Evolutionary conservation across 768 basidiomycete species (phyloP), one percentile per base, ranked within the genome.

Genomic region (Tephrocybe sp.): DNA sequence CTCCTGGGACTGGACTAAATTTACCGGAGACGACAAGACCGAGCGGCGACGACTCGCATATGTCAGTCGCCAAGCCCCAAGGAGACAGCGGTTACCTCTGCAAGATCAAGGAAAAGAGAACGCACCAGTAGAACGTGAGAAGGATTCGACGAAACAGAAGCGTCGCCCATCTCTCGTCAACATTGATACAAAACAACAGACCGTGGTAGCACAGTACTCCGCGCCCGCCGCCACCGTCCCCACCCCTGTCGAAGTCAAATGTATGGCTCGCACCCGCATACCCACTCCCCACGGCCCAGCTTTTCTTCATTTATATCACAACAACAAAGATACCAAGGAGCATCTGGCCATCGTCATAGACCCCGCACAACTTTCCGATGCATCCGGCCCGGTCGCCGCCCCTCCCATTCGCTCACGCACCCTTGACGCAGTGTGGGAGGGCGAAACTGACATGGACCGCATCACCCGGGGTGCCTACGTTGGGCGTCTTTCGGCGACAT

Each of bases 321-420:
- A 97, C 65, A 89, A 86, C 60, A 82, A 78, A 45, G 97, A 98
- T 70, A 74, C 65, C 64, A 98, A 98, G 68, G 97, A 99, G 62
- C 97, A 99, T 64, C 80, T 99, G 15, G 96, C 96, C 0, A 83
- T 99, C 51, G 94, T 99, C 53, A 79, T 95, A 45, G 97, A 98
- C 66, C 80, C 92, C 18, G 88, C 87, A 0, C 97, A 98, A 67
- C 78, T 92, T 47, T 71, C 73, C 40, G 75, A 76, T n/a, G 60
- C 74, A 12, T 43, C 61, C 5, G 68, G 69, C 9, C 54, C 64
- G 18, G 44, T 63, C 32, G 69, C 62, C 27, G 77, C 73, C n/a
- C 81, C 79, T 48, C 78, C 77, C 45, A 93, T 98, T 57, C 84
- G 95, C 31, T 93, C 90, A 39, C 73, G 67, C 32, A 83, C 86